Evolutionary conservation across 208 protist species (phyloP).

Genomic region (Leishmania turanica): DNA sequence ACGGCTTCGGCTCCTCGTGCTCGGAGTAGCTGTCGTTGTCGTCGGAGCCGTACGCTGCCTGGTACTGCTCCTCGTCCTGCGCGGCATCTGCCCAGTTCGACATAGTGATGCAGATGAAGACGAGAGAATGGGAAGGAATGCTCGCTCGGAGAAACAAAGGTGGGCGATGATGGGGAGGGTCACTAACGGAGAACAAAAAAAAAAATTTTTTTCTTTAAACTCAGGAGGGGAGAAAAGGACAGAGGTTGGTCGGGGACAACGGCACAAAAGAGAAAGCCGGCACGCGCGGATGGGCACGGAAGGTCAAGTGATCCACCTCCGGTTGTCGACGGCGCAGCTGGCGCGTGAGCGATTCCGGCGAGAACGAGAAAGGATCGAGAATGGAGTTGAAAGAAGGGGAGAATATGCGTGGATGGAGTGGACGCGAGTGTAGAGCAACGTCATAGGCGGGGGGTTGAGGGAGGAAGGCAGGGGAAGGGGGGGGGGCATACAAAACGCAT

Average conservation of each 20-base stretch:
- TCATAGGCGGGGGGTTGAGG: neutral
- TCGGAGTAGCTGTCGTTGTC: constrained; percentile 31
- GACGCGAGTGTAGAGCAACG: neutral
- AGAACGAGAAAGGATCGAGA: neutral
- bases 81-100: constrained; percentile 59
- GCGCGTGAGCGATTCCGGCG: neutral
- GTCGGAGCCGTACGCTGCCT: constrained; percentile 34
- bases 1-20: constrained; percentile 38
- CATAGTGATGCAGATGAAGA: constrained; percentile 19
- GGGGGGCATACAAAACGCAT: neutral
- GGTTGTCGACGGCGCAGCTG: constrained; percentile 4
- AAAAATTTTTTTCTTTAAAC: constrained; percentile 1
- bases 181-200: neutral
- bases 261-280: neutral
- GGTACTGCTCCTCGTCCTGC: constrained; percentile 55
- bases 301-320: neutral
- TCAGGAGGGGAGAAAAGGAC: neutral
- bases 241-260: constrained; percentile 5
- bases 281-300: neutral
- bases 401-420: neutral
- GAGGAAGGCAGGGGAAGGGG: neutral
- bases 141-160: neutral
- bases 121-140: neutral
- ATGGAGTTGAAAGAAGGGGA: neutral
- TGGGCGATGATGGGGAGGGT: neutral